Evolutionary conservation across 306 rosid genomes (phyloP).

Genomic region (Argentina anserina): DNA sequence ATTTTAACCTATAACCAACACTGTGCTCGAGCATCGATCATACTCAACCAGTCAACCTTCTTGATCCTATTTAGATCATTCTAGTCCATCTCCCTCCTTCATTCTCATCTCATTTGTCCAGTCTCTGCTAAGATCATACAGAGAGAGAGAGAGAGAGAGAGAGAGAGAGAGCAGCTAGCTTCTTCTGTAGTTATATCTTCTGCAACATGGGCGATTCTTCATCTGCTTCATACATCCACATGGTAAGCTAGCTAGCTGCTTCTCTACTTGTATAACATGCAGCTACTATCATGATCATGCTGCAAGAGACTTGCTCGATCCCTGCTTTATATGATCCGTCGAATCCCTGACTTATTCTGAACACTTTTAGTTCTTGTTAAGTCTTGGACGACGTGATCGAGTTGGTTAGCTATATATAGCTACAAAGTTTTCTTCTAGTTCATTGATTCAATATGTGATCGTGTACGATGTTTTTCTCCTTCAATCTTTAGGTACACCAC

Average conservation of each 20-base stretch:
- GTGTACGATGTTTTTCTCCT: not conserved
- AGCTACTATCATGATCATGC: not conserved
- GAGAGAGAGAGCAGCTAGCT: no score
- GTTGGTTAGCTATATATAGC: not conserved
- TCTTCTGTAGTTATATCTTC: not conserved
- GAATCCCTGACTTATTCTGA: not conserved
- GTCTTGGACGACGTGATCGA: no score
- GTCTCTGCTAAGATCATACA: not conserved
- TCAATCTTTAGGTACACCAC: slow-evolving; percentile 64
- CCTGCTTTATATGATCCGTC: not conserved
- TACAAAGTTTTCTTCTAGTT: not conserved
- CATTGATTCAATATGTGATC: not conserved
- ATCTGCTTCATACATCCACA: slow-evolving; percentile 77
- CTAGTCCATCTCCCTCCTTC: not conserved
- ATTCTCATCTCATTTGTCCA: not conserved
- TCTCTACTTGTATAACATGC: not conserved
- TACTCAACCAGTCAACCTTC: not conserved
- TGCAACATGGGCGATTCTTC: slow-evolving; percentile 56
- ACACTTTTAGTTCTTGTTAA: not conserved
- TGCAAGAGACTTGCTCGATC: not conserved
- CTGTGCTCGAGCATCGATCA: not conserved
- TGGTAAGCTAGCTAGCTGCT: slow-evolving; percentile 49
- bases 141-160: not conserved
- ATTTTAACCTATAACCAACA: slow-evolving; percentile 11
- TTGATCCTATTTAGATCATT: not conserved